Evolutionary conservation across 1,284 basidiomycete genomes (phyloP).

Genomic region (Austroboletus novae-zelandiae): DNA sequence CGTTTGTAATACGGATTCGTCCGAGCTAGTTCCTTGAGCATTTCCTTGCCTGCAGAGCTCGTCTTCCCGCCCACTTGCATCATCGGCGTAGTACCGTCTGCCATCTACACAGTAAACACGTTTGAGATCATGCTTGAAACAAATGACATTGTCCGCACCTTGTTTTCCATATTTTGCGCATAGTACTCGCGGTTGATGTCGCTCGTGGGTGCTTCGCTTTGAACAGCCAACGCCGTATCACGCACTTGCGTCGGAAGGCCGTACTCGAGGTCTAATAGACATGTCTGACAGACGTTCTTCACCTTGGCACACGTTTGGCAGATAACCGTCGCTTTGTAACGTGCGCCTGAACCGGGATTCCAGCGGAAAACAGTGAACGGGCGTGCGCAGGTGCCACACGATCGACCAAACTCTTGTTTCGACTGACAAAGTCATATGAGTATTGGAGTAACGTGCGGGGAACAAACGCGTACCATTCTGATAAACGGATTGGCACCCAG

Average conservation of each 20-base stretch:
- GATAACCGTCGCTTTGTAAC: slow-evolving; percentile 97
- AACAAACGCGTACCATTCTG: slow-evolving; percentile 69
- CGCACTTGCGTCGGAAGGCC: slow-evolving; percentile 96
- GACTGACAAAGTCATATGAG: slow-evolving; percentile 52
- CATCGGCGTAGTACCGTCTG: slow-evolving; percentile 60
- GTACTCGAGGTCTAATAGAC: slow-evolving; percentile 94
- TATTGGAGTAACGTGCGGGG: background rate
- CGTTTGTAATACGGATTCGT: slow-evolving; percentile 97
- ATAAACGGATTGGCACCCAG: slow-evolving; percentile 87
- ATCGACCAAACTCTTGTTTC: slow-evolving; percentile 94
- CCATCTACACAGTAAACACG: slow-evolving; percentile 43
- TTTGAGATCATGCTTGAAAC: slow-evolving; percentile 1
- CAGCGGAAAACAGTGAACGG: slow-evolving; percentile 98
- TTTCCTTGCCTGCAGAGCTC: slow-evolving; percentile 85
- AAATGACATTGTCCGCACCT: slow-evolving; percentile 50
- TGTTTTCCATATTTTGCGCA: slow-evolving; percentile 92
- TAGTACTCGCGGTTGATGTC: slow-evolving; percentile 98
- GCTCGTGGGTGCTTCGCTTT: slow-evolving; percentile 88
- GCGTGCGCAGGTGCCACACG: slow-evolving; percentile 94
- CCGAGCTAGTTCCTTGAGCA: slow-evolving; percentile 91
- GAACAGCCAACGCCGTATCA: slow-evolving; percentile 88
- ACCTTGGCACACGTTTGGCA: slow-evolving; percentile 99
- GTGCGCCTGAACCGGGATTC: slow-evolving; percentile 92
- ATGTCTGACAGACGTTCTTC: slow-evolving; percentile 99
- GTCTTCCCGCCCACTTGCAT: slow-evolving; percentile 64